phyloP scores from a whole-genome alignment of 2,329 filamentous ascomycete genomes.

The Passalora sequoiae region DNA sequence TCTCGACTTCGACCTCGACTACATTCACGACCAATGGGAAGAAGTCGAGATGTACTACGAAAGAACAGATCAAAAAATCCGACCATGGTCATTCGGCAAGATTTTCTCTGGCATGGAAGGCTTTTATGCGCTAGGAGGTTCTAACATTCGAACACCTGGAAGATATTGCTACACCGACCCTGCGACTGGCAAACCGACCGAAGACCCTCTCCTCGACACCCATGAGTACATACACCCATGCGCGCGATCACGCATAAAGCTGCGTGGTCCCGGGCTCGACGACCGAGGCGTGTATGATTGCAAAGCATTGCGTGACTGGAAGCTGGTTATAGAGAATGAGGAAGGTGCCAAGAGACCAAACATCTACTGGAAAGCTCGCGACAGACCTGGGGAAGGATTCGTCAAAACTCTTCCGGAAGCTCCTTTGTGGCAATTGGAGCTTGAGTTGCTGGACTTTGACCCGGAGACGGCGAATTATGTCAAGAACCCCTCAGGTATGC shows the following conservation, averaged over 20 bases:
- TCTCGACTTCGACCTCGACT: constrained; percentile 45
- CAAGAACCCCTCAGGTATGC: constrained; percentile 20
- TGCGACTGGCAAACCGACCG: constrained; percentile 38
- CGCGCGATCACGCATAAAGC: constrained; percentile 42
- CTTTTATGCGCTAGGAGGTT: constrained; percentile 45
- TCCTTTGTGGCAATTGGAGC: constrained; percentile 42
- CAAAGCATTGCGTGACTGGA: constrained; percentile 44
- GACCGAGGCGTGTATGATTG: constrained; percentile 45
- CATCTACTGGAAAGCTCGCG: constrained; percentile 41
- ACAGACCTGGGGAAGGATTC: constrained; percentile 34
- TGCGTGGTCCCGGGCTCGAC: constrained; percentile 43
- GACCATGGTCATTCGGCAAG: constrained; percentile 48
- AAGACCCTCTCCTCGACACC: constrained; percentile 44
- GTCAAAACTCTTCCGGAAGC: constrained; percentile 41
- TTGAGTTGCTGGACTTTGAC: constrained; percentile 40
- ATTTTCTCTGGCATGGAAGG: constrained; percentile 45
- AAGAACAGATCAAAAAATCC: constrained; percentile 35
- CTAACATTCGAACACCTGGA: constrained; percentile 43
- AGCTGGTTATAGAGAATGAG: constrained; percentile 41
- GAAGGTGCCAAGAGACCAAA: constrained; percentile 34
- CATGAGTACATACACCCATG: constrained; percentile 51
- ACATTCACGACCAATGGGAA: constrained; percentile 45
- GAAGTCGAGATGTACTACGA: constrained; percentile 42
- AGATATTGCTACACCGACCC: constrained; percentile 45
- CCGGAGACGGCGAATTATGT: constrained; percentile 41